phyloP scores from a whole-genome alignment of 768 basidiomycete genomes.

The Xerocomellus chrysenteron region DNA sequence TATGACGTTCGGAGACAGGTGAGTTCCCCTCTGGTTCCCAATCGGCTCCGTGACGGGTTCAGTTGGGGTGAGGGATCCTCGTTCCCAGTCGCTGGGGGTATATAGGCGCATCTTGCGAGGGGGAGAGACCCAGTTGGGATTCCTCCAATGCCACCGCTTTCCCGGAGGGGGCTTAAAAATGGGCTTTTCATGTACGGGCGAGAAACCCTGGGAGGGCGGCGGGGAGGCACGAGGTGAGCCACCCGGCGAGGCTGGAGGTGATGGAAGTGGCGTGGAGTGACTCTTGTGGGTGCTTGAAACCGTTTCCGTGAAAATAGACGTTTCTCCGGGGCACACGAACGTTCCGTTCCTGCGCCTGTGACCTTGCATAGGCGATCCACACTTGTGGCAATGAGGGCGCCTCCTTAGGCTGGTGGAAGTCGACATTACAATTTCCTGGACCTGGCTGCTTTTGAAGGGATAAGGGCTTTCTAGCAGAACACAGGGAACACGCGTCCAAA shows the following conservation, averaged over 20 bases:
- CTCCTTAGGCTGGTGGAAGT: conserved; percentile 30
- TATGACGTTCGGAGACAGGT: not conserved
- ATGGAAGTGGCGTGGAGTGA: conserved; percentile 26
- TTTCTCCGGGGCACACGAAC: conserved; percentile 28
- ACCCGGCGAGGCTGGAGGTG: conserved; percentile 27
- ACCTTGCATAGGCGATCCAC: conserved; percentile 33
- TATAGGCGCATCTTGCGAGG: conserved; percentile 27
- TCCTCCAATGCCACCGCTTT: conserved; percentile 34
- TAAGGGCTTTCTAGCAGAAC: not conserved
- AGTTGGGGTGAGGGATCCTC: conserved; percentile 30
- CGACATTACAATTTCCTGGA: conserved; percentile 20
- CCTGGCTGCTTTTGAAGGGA: conserved; percentile 1
- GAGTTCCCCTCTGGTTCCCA: not conserved
- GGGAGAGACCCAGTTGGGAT: conserved; percentile 35
- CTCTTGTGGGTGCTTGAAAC: conserved; percentile 12
- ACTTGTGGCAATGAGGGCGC: conserved; percentile 37
- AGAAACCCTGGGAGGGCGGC: conserved; percentile 10
- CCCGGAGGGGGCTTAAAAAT: conserved; percentile 31
- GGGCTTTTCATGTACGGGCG: conserved; percentile 16
- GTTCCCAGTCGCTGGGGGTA: conserved; percentile 23
- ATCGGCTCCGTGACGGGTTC: conserved; percentile 28
- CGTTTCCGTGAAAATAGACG: conserved; percentile 15
- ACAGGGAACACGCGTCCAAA: not conserved
- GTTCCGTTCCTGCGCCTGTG: conserved; percentile 33
- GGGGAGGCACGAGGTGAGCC: conserved; percentile 24